Evolutionary conservation across 768 basidiomycete genomes (phyloP).

Genomic region (Grammothele lineata): DNA sequence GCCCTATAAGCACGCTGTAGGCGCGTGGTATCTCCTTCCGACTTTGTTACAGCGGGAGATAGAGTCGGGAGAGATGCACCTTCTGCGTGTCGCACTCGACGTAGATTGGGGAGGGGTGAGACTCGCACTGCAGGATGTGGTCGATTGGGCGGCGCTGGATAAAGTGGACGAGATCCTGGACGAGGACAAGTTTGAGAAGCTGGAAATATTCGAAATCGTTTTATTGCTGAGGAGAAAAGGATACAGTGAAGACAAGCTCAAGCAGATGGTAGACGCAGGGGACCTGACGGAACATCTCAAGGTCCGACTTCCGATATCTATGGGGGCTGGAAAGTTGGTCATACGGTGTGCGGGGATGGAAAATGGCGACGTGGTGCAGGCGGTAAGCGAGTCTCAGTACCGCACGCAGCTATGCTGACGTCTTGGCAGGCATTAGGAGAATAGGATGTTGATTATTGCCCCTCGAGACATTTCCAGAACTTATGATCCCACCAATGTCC

Average conservation of each 20-base stretch:
- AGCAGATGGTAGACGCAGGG: too few relatives aligned
- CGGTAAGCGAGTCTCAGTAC: too few relatives aligned
- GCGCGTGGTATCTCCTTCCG: constrained; percentile 4
- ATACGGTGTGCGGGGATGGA: too few relatives aligned
- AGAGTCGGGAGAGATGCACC: background rate
- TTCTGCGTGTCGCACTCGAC: constrained; percentile 4
- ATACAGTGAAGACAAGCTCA: too few relatives aligned
- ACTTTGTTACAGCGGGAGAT: background rate
- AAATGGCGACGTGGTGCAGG: too few relatives aligned
- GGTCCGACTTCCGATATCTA: too few relatives aligned
- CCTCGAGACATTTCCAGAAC: constrained; percentile 40
- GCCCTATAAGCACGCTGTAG: background rate
- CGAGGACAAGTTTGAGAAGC: constrained; percentile 1
- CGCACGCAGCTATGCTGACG: too few relatives aligned
- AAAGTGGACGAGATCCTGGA: constrained; percentile 5
- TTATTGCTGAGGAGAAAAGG: too few relatives aligned
- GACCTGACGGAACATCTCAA: too few relatives aligned
- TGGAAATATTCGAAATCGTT: constrained; percentile 2
- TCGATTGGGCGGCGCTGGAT: constrained; percentile 6
- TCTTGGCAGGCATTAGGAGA: too few relatives aligned
- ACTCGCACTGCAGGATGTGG: background rate
- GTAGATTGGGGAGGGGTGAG: background rate
- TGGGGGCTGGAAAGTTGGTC: too few relatives aligned
- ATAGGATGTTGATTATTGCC: too few relatives aligned
- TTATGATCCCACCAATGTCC: constrained; percentile 55